These are phyloP conservation scores for Pseudocercospora cruenta DNA, from an alignment of 2,329 filamentous ascomycete genomes.

Conservation along the genomic window DNA sequence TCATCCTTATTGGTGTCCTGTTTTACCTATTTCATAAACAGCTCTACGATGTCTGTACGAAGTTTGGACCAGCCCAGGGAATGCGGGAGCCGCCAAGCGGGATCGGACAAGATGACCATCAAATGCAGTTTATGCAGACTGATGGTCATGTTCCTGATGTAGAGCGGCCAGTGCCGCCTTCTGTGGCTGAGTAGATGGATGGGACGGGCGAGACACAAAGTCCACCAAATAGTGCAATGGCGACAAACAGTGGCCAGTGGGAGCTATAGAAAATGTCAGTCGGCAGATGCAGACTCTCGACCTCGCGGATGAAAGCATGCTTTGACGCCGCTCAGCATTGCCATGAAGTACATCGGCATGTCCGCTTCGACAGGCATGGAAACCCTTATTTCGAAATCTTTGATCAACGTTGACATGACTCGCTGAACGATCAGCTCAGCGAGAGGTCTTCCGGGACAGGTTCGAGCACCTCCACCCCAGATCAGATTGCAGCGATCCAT, in stretches of 20 bases:
- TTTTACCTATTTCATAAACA: conserved; percentile 23
- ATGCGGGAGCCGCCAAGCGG: neutral
- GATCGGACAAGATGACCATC: neutral
- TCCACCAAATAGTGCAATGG: neutral
- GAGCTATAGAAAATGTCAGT: neutral
- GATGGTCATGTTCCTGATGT: neutral
- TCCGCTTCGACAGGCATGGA: conserved; percentile 19
- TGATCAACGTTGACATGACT: conserved; percentile 16
- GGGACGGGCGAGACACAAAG: neutral
- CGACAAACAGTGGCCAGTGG: neutral
- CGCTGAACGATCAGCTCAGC: conserved; percentile 37
- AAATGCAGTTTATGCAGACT: neutral
- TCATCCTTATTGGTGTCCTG: conserved; percentile 25
- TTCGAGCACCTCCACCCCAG: conserved; percentile 30
- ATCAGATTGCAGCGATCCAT: conserved; percentile 26
- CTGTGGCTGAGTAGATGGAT: neutral
- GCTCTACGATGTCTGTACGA: conserved; percentile 20
- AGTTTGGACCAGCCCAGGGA: conserved; percentile 26
- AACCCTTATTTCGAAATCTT: conserved; percentile 20
- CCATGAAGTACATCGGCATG: conserved; percentile 23
- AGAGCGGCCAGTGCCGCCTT: neutral
- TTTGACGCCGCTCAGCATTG: conserved; percentile 21
- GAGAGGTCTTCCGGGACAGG: conserved; percentile 28
- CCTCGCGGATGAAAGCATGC: conserved; percentile 1
- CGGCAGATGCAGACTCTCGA: neutral